phyloP scores from a whole-genome alignment of 2,329 filamentous ascomycete genomes.

The Penicillium digitatum region DNA sequence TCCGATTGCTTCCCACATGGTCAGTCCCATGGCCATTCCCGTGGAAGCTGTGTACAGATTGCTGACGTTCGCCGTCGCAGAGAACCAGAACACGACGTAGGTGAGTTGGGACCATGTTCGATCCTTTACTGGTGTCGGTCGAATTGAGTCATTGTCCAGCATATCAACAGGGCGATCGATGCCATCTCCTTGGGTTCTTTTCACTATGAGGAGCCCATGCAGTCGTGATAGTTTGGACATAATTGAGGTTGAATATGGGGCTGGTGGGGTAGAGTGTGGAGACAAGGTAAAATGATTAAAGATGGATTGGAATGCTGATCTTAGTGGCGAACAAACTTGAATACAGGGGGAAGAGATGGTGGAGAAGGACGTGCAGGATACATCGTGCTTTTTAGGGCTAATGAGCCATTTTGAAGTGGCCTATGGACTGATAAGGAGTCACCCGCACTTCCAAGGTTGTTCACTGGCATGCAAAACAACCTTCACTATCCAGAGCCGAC shows the following conservation, averaged over 20 bases:
- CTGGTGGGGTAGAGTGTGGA: neutral
- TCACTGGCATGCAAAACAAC: neutral
- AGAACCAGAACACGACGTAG: constrained; percentile 46
- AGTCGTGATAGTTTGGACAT: constrained; percentile 9
- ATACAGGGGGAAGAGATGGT: neutral
- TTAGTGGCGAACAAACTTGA: neutral
- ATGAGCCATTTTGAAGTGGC: neutral
- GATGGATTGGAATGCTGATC: neutral
- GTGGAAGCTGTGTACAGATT: constrained; percentile 42
- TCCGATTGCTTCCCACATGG: constrained; percentile 49
- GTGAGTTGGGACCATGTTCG: constrained; percentile 43
- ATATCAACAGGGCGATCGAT: constrained; percentile 9
- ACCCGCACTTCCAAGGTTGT: neutral
- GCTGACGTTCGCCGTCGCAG: constrained; percentile 36
- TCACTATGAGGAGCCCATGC: constrained; percentile 18
- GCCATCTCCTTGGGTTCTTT: constrained; percentile 18
- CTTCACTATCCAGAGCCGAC: neutral
- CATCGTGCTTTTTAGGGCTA: neutral
- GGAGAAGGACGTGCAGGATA: neutral
- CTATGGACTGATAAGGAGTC: neutral
- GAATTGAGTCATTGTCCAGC: constrained; percentile 43
- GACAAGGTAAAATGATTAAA: neutral
- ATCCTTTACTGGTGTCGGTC: constrained; percentile 39
- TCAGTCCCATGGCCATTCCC: constrained; percentile 44
- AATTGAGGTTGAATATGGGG: neutral